Evolutionary conservation across 176 grass and related monocot genomes (phyloP).

Genomic region (Zea luxurians): DNA sequence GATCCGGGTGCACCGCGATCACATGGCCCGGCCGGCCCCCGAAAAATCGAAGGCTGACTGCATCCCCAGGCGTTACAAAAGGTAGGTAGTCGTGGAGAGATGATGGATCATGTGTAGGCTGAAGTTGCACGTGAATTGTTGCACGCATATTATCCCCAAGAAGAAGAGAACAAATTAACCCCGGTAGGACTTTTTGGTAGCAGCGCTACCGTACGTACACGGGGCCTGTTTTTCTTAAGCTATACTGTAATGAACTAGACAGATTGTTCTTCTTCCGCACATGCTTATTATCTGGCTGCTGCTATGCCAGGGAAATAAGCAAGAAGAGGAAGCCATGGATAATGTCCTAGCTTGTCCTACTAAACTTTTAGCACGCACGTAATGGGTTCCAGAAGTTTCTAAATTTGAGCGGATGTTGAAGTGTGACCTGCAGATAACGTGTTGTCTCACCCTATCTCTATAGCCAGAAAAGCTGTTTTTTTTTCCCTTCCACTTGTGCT

Average conservation of each 20-base stretch:
- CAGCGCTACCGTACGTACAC: too few relatives aligned
- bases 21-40: slow-evolving; percentile 12
- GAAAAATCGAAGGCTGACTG: not conserved
- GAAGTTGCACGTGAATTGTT: not conserved
- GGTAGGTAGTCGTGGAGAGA: not conserved
- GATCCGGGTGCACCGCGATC: not conserved
- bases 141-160: not conserved
- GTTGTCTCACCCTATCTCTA: too few relatives aligned
- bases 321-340: not conserved
- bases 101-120: not conserved
- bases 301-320: not conserved
- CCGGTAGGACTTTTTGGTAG: too few relatives aligned
- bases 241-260: too few relatives aligned
- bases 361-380: too few relatives aligned
- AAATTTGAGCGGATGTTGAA: not conserved
- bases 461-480: too few relatives aligned
- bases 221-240: not conserved
- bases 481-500: too few relatives aligned
- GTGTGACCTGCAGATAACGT: not conserved
- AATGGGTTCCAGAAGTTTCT: not conserved
- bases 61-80: not conserved
- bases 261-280: too few relatives aligned
- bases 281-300: too few relatives aligned
- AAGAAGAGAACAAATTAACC: not conserved
- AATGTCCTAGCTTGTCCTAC: too few relatives aligned